Percentiles rank a stretch among this genome's conserved stretches.
Evolutionary conservation across 2,329 filamentous ascomycete genomes (phyloP).

Genomic region (Colletotrichum abscissum): DNA sequence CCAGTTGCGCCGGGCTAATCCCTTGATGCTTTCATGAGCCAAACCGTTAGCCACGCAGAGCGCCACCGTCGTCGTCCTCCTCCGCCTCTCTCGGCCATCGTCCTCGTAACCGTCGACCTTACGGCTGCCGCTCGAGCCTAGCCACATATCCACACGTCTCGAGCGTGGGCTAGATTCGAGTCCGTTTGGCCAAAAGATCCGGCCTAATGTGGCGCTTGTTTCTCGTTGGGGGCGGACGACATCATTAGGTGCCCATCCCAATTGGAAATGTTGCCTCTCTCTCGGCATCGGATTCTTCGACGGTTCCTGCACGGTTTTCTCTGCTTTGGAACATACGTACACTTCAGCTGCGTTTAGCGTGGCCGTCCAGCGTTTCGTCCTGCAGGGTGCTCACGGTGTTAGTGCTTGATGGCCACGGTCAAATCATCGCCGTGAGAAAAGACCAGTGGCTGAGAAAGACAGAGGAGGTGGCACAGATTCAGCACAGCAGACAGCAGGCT

Average conservation of each 20-base stretch:
- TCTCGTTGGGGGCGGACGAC: neutral
- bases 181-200: neutral
- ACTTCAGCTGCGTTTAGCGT: neutral
- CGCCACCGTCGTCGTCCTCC: neutral
- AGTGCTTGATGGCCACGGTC: neutral
- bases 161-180: neutral
- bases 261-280: neutral
- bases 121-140: neutral
- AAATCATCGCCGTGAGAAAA: neutral
- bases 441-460: neutral
- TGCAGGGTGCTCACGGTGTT: neutral
- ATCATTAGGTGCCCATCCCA: neutral
- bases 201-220: neutral
- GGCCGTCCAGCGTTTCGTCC: neutral
- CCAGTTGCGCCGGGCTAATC: neutral
- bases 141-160: neutral
- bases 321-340: neutral
- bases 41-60: conserved; percentile 14
- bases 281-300: conserved; percentile 5
- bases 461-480: neutral
- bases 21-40: neutral
- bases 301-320: neutral
- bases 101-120: neutral
- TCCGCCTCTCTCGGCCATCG: neutral
- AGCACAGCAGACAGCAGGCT: neutral